These are phyloP conservation scores for Mycena sp. DNA, from an alignment of 1,284 basidiomycete genomes.

Conservation along the genomic window DNA sequence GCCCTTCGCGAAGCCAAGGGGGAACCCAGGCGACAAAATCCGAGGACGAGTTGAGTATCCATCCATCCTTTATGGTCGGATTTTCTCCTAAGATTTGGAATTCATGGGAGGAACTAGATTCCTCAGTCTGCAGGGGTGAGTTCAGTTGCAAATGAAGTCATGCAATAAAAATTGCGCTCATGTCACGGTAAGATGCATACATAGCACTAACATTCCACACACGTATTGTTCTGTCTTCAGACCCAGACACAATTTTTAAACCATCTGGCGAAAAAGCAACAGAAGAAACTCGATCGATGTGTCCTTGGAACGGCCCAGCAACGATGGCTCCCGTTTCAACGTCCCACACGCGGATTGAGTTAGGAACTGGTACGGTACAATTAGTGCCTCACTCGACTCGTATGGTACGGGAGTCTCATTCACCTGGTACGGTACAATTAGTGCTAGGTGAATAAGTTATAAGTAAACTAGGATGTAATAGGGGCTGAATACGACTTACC, in stretches of 20 bases:
- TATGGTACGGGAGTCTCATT: too few species aligned
- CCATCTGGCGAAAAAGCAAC: conserved; percentile 34
- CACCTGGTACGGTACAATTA: too few species aligned
- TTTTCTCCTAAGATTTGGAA: too few species aligned
- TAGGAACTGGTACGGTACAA: too few species aligned
- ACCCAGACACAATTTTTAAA: conserved; percentile 17
- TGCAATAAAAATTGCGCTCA: background rate
- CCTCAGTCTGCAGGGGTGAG: too few species aligned
- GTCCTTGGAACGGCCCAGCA: background rate
- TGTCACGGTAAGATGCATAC: too few species aligned
- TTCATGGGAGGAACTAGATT: too few species aligned
- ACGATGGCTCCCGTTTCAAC: background rate
- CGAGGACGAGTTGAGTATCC: background rate
- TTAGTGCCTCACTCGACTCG: too few species aligned
- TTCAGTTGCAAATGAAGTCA: too few species aligned
- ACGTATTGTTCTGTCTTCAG: conserved; percentile 2
- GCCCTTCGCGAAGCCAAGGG: conserved; percentile 5
- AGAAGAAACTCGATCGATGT: background rate
- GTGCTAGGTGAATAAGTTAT: too few species aligned
- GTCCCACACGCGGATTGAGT: background rate
- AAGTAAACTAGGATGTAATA: too few species aligned
- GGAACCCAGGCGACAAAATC: conserved; percentile 15
- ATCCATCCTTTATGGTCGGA: background rate
- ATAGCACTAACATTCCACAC: background rate
- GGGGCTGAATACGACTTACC: too few species aligned